A percentile compares a stretch with the other conserved stretches of the same genome.
These are phyloP conservation scores for Tilletia horrida DNA, from an alignment of 1,284 basidiomycete genomes.

Conservation along the genomic window DNA sequence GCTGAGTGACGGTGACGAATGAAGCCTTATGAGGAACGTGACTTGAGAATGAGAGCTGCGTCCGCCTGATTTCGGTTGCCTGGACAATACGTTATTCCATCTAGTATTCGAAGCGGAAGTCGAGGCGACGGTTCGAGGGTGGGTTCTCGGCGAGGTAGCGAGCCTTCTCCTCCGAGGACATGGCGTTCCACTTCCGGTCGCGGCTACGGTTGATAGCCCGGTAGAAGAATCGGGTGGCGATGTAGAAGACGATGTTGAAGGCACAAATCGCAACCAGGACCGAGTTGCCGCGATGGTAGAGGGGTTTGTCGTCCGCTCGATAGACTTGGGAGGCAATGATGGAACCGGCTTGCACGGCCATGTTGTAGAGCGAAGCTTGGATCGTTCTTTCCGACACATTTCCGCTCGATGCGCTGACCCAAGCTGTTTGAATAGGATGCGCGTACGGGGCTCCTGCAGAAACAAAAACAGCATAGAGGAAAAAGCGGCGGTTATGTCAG, in stretches of 20 bases:
- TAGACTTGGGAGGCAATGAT: slow-evolving; percentile 37
- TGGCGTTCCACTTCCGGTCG: slow-evolving; percentile 31
- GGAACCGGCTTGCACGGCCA: slow-evolving; percentile 32
- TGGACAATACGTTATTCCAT: too few species aligned
- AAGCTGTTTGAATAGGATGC: slow-evolving; percentile 19
- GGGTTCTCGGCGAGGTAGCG: slow-evolving; percentile 35
- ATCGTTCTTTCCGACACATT: slow-evolving; percentile 25
- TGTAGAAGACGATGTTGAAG: slow-evolving; percentile 25
- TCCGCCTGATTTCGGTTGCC: too few species aligned
- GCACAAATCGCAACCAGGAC: slow-evolving; percentile 28
- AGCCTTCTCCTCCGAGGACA: slow-evolving; percentile 32
- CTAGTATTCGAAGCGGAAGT: slow-evolving; percentile 39
- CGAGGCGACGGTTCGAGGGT: slow-evolving; percentile 35
- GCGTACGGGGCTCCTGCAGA: slow-evolving; percentile 20
- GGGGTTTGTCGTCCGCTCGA: slow-evolving; percentile 32
- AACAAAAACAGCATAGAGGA: too few species aligned
- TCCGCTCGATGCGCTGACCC: slow-evolving; percentile 19
- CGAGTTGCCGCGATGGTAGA: slow-evolving; percentile 35
- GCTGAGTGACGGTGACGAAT: not conserved
- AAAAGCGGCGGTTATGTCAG: too few species aligned
- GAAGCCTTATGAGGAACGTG: slow-evolving; percentile 2
- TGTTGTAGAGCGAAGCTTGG: slow-evolving; percentile 22
- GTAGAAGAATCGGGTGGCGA: slow-evolving; percentile 34
- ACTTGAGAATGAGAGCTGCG: not conserved
- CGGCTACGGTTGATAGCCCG: slow-evolving; percentile 27